Evolutionary conservation across 2,329 filamentous ascomycete species (phyloP).

Genomic region (Paracorniculantispora psalliotae): DNA sequence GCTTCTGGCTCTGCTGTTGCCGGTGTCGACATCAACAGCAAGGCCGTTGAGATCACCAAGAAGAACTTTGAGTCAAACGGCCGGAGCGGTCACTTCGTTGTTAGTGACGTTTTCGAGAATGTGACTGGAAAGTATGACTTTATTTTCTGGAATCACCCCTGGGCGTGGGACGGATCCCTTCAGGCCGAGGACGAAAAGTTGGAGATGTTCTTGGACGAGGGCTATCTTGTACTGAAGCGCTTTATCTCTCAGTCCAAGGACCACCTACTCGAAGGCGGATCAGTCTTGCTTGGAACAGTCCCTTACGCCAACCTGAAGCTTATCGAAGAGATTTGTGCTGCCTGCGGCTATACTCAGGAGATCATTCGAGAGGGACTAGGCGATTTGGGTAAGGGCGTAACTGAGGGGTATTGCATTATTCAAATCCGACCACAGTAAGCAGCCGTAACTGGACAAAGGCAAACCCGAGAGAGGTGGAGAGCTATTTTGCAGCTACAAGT

Average conservation of each 20-base stretch:
- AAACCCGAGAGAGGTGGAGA: neutral
- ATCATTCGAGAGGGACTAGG: neutral
- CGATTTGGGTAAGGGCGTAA: neutral
- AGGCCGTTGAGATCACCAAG: neutral
- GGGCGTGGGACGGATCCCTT: neutral
- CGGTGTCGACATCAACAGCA: neutral
- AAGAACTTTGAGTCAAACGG: neutral
- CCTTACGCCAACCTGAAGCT: neutral
- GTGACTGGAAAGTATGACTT: neutral
- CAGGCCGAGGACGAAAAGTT: neutral
- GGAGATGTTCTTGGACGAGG: neutral
- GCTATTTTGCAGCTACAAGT: neutral
- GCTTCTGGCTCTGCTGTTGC: slow-evolving; percentile 1
- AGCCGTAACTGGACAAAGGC: neutral
- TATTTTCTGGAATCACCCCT: slow-evolving; percentile 1
- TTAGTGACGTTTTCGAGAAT: neutral
- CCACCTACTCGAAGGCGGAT: neutral
- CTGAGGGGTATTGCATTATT: neutral
- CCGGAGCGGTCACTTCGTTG: neutral
- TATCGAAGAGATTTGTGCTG: neutral
- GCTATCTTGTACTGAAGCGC: neutral
- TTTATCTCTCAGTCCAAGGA: neutral
- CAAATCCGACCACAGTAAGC: neutral
- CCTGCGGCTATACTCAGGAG: neutral
- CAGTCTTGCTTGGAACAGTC: neutral